A percentile compares a stretch with the other conserved stretches of the same genome.
Conservation (phyloP, 495 filamentous ascomycete species). For the Neurospora sp. region DNA sequence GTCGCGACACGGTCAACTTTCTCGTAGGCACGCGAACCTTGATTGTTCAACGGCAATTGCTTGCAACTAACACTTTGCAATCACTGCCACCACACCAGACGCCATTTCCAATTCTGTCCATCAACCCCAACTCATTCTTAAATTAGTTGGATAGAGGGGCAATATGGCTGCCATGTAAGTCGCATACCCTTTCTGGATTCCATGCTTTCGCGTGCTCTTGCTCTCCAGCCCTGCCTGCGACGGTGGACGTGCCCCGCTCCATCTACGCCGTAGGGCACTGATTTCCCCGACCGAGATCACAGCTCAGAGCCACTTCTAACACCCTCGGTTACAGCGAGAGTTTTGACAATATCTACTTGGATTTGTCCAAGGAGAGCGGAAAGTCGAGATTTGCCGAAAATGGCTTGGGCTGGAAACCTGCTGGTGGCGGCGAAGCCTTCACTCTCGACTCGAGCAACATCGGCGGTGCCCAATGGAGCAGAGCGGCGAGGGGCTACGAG, state of each 20-base stretch:
- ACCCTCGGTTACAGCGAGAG: conserved; percentile 49
- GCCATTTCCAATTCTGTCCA: not conserved
- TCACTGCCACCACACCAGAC: not conserved
- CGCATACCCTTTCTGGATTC: not conserved
- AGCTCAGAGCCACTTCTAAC: not conserved
- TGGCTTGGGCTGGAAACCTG: conserved; percentile 89
- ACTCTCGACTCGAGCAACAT: conserved; percentile 80
- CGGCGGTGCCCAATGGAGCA: conserved; percentile 83
- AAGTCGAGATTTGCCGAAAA: conserved; percentile 89
- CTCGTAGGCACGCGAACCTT: not conserved
- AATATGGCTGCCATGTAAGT: not conserved
- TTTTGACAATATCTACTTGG: conserved; percentile 92
- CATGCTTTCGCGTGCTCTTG: not conserved
- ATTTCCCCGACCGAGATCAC: not conserved
- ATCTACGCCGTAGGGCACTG: not conserved
- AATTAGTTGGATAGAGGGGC: not conserved
- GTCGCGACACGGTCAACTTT: not conserved
- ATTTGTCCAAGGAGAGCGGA: conserved; percentile 80
- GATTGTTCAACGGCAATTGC: not conserved
- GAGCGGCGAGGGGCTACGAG: conserved; percentile 85
- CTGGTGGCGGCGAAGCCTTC: conserved; percentile 78
- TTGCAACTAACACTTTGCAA: not conserved
- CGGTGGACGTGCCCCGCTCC: not conserved
- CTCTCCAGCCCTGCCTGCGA: not conserved
- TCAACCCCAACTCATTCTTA: not conserved